A percentile compares a stretch with the other conserved stretches of the same genome.
phyloP scores from a whole-genome alignment of 768 basidiomycete genomes.

The Steccherinum ochraceum region DNA sequence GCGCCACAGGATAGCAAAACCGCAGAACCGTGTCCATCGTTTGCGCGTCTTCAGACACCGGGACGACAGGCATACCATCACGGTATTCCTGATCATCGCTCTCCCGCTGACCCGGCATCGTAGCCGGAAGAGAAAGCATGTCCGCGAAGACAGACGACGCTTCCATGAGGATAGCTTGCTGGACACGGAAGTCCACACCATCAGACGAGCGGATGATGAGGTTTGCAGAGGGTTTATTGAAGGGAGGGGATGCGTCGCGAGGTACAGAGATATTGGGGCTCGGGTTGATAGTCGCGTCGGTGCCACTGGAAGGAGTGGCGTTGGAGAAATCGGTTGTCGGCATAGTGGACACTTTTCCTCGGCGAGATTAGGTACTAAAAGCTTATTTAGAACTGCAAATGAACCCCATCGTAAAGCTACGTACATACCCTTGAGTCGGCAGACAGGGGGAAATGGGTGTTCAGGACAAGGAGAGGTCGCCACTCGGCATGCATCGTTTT shows the following conservation, averaged over 20 bases:
- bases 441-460: too few relatives aligned
- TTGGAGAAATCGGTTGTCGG: too few relatives aligned
- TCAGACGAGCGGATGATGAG: constrained; percentile 7
- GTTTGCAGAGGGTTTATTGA: constrained; percentile 3
- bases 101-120: background rate
- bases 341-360: too few relatives aligned
- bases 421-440: too few relatives aligned
- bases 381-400: too few relatives aligned
- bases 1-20: constrained; percentile 10
- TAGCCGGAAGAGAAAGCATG: constrained; percentile 16
- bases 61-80: constrained; percentile 2
- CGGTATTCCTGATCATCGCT: background rate
- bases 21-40: constrained; percentile 10
- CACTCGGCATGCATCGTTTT: too few relatives aligned
- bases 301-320: too few relatives aligned
- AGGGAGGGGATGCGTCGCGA: background rate
- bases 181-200: constrained; percentile 3
- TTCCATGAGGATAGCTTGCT: constrained; percentile 6
- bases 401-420: too few relatives aligned
- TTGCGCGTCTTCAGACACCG: constrained; percentile 11
- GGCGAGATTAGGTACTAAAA: too few relatives aligned
- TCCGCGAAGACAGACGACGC: constrained; percentile 25
- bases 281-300: too few relatives aligned
- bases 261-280: too few relatives aligned
- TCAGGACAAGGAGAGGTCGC: too few relatives aligned